Evolutionary conservation across 2,329 filamentous ascomycete species (phyloP).

Genomic region (Aspergillus hiratsukae): DNA sequence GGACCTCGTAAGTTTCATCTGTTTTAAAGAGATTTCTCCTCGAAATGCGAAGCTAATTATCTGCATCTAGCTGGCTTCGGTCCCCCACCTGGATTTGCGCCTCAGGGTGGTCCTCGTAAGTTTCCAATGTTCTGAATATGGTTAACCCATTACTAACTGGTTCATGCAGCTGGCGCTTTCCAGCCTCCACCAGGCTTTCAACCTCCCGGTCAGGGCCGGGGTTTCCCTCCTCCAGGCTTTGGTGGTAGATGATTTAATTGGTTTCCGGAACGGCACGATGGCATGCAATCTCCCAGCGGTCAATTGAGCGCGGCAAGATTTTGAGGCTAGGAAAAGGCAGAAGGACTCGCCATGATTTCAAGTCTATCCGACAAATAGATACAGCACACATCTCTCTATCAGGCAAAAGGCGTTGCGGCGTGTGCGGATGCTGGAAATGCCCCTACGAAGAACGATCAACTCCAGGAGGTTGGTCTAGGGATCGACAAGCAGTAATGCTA

Average conservation of each 20-base stretch:
- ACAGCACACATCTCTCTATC: constrained; percentile 27
- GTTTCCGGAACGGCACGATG: constrained; percentile 17
- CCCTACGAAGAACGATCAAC: constrained; percentile 24
- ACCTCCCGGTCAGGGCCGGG: constrained; percentile 54
- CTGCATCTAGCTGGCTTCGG: constrained; percentile 40
- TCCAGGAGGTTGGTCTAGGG: constrained; percentile 9
- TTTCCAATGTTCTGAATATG: constrained; percentile 14
- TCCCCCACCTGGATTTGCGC: constrained; percentile 46
- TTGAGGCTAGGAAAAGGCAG: constrained; percentile 11
- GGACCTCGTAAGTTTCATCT: constrained; percentile 46
- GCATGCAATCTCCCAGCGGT: constrained; percentile 20
- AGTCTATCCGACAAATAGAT: constrained; percentile 18
- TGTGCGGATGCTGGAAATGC: constrained; percentile 34
- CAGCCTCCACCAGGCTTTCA: constrained; percentile 70
- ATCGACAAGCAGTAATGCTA: constrained; percentile 21
- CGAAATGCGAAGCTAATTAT: background rate
- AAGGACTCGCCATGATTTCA: constrained; percentile 13
- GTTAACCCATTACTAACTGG: constrained; percentile 29
- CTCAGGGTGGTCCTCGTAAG: constrained; percentile 45
- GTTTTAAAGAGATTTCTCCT: background rate
- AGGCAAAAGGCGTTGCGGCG: constrained; percentile 40
- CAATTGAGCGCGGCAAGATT: constrained; percentile 16
- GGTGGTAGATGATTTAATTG: constrained; percentile 37
- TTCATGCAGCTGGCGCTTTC: constrained; percentile 44
- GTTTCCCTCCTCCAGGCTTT: constrained; percentile 50